Evolutionary conservation across 441 rosid species (phyloP), one percentile per base, ranked within the genome.

Genomic region (Pelargonium australe): DNA sequence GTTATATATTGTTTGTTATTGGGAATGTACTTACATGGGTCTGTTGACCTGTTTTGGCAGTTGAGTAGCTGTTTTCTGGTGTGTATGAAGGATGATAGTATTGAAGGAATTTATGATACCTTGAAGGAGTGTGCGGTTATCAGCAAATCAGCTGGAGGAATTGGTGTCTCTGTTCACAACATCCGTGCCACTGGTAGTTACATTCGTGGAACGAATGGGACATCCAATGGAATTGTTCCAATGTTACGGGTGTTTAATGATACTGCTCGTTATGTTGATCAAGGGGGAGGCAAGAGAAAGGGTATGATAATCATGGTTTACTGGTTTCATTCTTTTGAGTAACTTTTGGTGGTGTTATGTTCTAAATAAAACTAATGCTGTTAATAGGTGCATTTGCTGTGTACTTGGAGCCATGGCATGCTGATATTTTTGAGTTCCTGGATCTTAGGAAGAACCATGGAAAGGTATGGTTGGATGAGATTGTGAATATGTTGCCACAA

Each of bases 241-340:
- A 92, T 92, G 98, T 72, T 92, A 47, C 80, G 95, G 37, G 98
- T 92, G 17, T 92, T 92, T 72, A 92, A 92, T 79, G 95, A 92
- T 68, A 92, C 96, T 78, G 98, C 98, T 55, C 95, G 95, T 66
- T 89, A 89, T 73, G 96, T 90, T 79, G 96, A 92, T 67, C 96
- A 90, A 85, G 98, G 98, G 63, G 98, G 96, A 4, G 98, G 98
- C 78, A 92, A 90, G 84, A 85, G 98, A 64, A 92, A 92, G 78
- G 98, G 98, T 89, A 78, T 31, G 45, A 51, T 72, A n/a, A 60
- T 43, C 7, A 34, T 73, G 8, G 2, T 57, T n/a, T 23, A 58
- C 20, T 49, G 10, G 16, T 58, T 65, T 65, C 12, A 44, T 14
- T 2, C 68, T 16, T 61, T 44, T 4, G 11, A 40, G 2, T 16